A percentile compares a stretch with the other conserved stretches of the same genome.
Evolutionary conservation across 345 rosid genomes (phyloP).

Genomic region (Sisymbrium irio): DNA sequence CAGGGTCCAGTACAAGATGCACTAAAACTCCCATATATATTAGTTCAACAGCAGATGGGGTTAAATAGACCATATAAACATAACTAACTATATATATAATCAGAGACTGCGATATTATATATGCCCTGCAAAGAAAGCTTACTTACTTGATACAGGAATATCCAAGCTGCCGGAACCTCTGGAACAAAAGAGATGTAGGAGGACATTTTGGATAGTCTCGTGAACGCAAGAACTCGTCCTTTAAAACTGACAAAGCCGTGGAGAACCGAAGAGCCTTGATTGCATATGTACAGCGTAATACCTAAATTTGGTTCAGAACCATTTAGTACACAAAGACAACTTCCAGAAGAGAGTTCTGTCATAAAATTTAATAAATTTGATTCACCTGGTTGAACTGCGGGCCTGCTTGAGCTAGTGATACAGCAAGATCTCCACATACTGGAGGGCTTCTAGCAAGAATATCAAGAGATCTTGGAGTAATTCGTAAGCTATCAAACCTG

Average conservation of each 20-base stretch:
- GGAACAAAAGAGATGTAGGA: slow-evolving; percentile 86
- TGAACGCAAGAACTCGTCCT: slow-evolving; percentile 95
- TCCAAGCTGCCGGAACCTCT: slow-evolving; percentile 92
- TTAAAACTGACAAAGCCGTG: slow-evolving; percentile 83
- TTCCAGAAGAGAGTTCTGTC: slow-evolving; percentile 2
- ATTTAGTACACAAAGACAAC: slow-evolving; percentile 31
- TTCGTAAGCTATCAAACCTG: slow-evolving; percentile 95
- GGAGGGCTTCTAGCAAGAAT: slow-evolving; percentile 90
- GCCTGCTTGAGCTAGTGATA: slow-evolving; percentile 90
- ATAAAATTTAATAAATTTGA: slow-evolving; percentile 11
- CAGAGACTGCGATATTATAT: neutral
- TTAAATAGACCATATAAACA: neutral
- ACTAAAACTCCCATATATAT: neutral
- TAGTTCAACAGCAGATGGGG: neutral
- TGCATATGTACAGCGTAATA: slow-evolving; percentile 79
- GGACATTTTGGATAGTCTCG: slow-evolving; percentile 99
- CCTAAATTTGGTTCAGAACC: slow-evolving; percentile 45
- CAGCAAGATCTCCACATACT: slow-evolving; percentile 96
- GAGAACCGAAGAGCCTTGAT: slow-evolving; percentile 91
- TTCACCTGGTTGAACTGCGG: slow-evolving; percentile 97
- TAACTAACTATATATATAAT: slow-evolving; percentile 2
- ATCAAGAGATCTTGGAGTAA: slow-evolving; percentile 92
- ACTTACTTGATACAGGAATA: slow-evolving; percentile 91
- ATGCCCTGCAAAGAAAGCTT: slow-evolving; percentile 13
- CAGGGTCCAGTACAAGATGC: slow-evolving; percentile 7